These are phyloP conservation scores for Laburnicola sp. DNA, from an alignment of 2,329 filamentous ascomycete genomes.

Conservation along the genomic window DNA sequence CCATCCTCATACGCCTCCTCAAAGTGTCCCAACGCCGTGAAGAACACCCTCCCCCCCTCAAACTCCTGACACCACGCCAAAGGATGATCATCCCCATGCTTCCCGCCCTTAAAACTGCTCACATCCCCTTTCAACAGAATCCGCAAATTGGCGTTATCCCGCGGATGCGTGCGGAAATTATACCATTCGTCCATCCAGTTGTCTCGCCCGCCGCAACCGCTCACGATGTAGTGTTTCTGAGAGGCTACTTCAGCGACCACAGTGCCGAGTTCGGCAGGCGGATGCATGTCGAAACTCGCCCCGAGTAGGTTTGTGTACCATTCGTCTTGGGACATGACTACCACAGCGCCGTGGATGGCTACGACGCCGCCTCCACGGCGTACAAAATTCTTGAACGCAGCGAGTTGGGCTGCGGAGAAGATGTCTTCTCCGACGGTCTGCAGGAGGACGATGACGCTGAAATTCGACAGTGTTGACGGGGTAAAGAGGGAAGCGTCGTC, in stretches of 20 bases:
- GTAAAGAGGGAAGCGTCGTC: constrained; percentile 26
- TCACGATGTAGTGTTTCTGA: constrained; percentile 13
- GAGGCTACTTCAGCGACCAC: constrained; percentile 15
- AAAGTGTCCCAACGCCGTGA: constrained; percentile 33
- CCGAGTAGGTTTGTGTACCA: constrained; percentile 31
- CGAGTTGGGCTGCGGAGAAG: constrained; percentile 12
- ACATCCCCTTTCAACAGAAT: constrained; percentile 27
- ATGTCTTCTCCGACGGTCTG: constrained; percentile 3
- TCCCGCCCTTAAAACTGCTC: constrained; percentile 25
- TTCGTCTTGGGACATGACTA: constrained; percentile 24
- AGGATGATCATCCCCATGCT: constrained; percentile 32
- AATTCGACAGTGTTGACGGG: background rate
- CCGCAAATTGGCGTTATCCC: constrained; percentile 23
- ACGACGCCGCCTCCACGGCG: constrained; percentile 27
- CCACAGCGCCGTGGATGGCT: constrained; percentile 32
- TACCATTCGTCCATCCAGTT: constrained; percentile 37
- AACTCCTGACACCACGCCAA: constrained; percentile 37
- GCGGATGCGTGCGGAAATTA: constrained; percentile 30
- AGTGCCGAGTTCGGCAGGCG: constrained; percentile 22
- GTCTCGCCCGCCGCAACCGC: constrained; percentile 3
- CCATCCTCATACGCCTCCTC: constrained; percentile 28
- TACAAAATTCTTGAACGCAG: constrained; percentile 21
- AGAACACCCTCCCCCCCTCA: constrained; percentile 29
- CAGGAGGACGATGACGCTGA: background rate
- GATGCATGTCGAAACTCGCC: constrained; percentile 34